A percentile compares a stretch with the other conserved stretches of the same genome.
Evolutionary conservation across 176 grass and related monocot genomes (phyloP).

Genomic region (Melocanna baccifera): DNA sequence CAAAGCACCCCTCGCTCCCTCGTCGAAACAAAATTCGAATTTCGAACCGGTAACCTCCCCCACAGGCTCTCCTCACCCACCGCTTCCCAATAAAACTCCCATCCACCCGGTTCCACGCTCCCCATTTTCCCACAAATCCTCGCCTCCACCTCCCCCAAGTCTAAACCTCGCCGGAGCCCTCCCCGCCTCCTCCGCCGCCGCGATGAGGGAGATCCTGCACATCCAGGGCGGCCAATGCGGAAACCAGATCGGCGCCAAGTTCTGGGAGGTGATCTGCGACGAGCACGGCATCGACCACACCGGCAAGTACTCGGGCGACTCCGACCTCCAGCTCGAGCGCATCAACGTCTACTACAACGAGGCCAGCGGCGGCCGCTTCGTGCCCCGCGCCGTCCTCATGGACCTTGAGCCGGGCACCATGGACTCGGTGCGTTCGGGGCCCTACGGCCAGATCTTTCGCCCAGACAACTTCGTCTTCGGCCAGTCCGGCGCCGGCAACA

Average conservation of each 20-base stretch:
- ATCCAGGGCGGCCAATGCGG: constrained; percentile 94
- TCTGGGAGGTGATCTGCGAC: constrained; percentile 91
- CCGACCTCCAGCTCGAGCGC: constrained; percentile 84
- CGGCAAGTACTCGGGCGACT: constrained; percentile 55
- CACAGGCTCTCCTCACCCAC: neutral
- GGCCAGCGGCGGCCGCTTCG: constrained; percentile 55
- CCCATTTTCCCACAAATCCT: neutral
- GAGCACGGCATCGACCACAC: constrained; percentile 95
- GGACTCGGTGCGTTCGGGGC: constrained; percentile 71
- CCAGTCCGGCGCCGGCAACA: constrained; percentile 87
- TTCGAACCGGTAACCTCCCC: constrained; percentile 7
- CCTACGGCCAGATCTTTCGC: constrained; percentile 84
- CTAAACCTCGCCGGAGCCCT: constrained; percentile 30
- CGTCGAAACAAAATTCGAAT: neutral
- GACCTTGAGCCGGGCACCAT: constrained; percentile 94
- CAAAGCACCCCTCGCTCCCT: neutral
- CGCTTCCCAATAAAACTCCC: neutral
- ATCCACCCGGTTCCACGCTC: neutral
- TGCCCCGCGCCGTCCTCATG: constrained; percentile 91
- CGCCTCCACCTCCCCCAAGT: neutral
- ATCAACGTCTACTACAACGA: constrained; percentile 99
- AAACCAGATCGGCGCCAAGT: constrained; percentile 97
- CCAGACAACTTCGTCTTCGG: constrained; percentile 95
- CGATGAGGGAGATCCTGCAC: constrained; percentile 95
- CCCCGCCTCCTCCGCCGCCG: neutral